A percentile compares a stretch with the other conserved stretches of the same genome.
Conservation (phyloP, 2,329 filamentous ascomycete species). For the Pleomassaria siparia region DNA sequence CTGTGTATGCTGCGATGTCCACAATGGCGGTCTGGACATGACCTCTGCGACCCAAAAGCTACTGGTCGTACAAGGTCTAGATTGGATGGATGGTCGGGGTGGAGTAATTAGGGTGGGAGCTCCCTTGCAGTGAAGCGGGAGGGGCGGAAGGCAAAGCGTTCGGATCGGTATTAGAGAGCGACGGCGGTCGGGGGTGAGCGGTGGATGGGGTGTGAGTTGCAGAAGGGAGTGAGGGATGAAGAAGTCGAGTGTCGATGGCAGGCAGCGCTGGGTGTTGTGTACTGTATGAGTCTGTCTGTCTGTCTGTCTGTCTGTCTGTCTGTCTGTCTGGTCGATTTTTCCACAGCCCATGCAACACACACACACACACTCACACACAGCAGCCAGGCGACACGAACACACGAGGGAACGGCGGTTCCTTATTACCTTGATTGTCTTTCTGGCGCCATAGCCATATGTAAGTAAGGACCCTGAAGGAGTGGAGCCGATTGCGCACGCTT, state of each 20-base stretch:
- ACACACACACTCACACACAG: no score
- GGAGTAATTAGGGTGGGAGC: not conserved
- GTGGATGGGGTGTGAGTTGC: not conserved
- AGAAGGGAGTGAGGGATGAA: no score
- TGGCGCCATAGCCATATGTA: conserved; percentile 21
- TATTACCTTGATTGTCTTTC: conserved; percentile 20
- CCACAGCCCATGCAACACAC: not conserved
- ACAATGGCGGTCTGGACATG: not conserved
- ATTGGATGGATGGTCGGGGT: not conserved
- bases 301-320: no score
- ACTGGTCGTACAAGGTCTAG: not conserved
- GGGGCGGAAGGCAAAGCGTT: not conserved
- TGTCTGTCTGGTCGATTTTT: not conserved
- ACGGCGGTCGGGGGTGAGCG: not conserved
- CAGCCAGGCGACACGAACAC: not conserved
- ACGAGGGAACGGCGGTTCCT: conserved; percentile 4
- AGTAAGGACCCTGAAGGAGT: no score
- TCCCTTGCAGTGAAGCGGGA: not conserved
- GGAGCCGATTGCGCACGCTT: conserved; percentile 19
- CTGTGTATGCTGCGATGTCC: not conserved
- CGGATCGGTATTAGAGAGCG: not conserved
- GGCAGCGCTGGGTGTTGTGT: not conserved
- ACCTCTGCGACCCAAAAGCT: conserved; percentile 1
- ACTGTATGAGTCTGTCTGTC: no score
- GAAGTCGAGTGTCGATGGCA: conserved; percentile 8